Percentiles rank a stretch among this genome's conserved stretches.
These are phyloP conservation scores for Candida vaughaniae DNA, from an alignment of 805 yeast species.

Conservation along the genomic window DNA sequence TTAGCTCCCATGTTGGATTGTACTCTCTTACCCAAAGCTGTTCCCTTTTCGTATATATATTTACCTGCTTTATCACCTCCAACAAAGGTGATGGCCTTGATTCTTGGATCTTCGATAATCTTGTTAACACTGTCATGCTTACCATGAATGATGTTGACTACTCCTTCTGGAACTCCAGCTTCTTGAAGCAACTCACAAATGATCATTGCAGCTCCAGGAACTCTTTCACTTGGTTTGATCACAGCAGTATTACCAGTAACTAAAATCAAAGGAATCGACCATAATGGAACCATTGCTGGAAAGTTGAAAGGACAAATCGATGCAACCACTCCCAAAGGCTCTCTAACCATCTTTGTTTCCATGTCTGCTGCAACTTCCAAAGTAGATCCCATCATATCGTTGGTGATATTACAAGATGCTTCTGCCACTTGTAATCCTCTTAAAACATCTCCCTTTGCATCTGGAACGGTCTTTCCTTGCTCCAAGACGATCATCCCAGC, in stretches of 20 bases:
- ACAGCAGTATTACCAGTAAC: slow-evolving; percentile 73
- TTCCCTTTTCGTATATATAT: slow-evolving; percentile 65
- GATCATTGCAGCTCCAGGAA: slow-evolving; percentile 78
- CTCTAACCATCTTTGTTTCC: slow-evolving; percentile 76
- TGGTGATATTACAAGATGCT: slow-evolving; percentile 64
- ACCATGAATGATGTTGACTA: slow-evolving; percentile 71
- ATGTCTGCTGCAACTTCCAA: slow-evolving; percentile 70
- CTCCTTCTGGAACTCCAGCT: slow-evolving; percentile 78
- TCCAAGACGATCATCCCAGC: slow-evolving; percentile 55
- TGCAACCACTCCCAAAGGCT: slow-evolving; percentile 73
- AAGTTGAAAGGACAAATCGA: slow-evolving; percentile 80
- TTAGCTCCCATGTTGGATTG: slow-evolving; percentile 80
- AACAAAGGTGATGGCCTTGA: slow-evolving; percentile 75
- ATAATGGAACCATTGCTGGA: slow-evolving; percentile 80
- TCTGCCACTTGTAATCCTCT: slow-evolving; percentile 80
- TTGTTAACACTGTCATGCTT: slow-evolving; percentile 70
- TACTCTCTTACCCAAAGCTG: slow-evolving; percentile 68
- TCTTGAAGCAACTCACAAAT: slow-evolving; percentile 68
- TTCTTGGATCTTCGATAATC: slow-evolving; percentile 67
- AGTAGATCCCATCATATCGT: slow-evolving; percentile 60
- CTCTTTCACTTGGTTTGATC: slow-evolving; percentile 64
- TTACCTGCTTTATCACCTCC: slow-evolving; percentile 80
- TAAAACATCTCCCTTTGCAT: slow-evolving; percentile 71
- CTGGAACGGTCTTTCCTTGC: slow-evolving; percentile 67
- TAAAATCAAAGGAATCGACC: slow-evolving; percentile 62